These are phyloP conservation scores for Colletotrichum siamense DNA, from an alignment of 2,329 filamentous ascomycete species.

Conservation along the genomic window DNA sequence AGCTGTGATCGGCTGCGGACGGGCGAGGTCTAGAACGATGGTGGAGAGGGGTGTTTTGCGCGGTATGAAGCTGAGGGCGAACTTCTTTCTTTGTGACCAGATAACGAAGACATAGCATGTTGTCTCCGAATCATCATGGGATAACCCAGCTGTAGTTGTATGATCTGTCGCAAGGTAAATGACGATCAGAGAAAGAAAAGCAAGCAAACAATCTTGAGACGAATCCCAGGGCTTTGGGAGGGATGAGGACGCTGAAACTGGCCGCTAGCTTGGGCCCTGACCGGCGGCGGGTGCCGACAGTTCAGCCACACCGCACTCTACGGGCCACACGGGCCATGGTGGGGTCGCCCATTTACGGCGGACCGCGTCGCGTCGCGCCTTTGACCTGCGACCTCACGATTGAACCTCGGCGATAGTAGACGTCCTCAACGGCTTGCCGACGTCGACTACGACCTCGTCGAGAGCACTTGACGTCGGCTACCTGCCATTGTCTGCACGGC, in stretches of 20 bases:
- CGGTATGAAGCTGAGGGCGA: neutral
- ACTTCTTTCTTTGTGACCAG: neutral
- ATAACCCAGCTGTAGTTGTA: neutral
- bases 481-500: neutral
- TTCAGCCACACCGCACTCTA: neutral
- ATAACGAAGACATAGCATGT: neutral
- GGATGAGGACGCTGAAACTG: neutral
- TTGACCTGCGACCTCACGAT: conserved; percentile 5
- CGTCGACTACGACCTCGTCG: neutral
- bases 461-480: neutral
- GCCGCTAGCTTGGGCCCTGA: neutral
- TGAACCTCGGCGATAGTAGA: conserved; percentile 3
- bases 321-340: neutral
- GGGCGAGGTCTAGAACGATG: neutral
- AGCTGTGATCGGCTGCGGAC: neutral
- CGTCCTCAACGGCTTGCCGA: neutral
- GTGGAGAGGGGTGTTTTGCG: neutral
- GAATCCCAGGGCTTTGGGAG: neutral
- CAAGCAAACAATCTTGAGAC: neutral
- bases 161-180: neutral
- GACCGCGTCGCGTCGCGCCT: conserved; percentile 16
- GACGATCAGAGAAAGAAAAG: neutral
- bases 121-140: neutral
- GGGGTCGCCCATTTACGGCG: conserved; percentile 8
- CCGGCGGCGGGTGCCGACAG: neutral